phyloP scores from a whole-genome alignment of 768 basidiomycete genomes.

The Calocybe gangraenosa region DNA sequence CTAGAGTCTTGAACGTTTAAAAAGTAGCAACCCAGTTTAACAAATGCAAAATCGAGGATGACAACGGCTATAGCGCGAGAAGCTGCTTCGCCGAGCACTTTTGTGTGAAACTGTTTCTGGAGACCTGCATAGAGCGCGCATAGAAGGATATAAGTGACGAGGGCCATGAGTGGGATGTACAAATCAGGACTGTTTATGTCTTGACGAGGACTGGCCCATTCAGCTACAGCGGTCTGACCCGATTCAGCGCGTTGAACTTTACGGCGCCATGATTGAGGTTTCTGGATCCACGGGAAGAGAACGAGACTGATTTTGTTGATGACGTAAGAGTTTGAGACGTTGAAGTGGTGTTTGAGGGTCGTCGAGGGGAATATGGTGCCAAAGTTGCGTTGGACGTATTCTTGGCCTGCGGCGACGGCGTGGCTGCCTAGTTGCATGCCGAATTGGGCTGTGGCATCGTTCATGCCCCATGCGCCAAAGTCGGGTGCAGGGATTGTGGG shows the following conservation, averaged over 20 bases:
- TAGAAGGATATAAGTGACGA: slow-evolving; percentile 92
- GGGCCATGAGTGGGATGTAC: slow-evolving; percentile 96
- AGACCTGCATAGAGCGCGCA: slow-evolving; percentile 84
- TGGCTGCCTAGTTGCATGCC: slow-evolving; percentile 93
- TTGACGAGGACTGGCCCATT: slow-evolving; percentile 87
- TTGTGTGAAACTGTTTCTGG: slow-evolving; percentile 79
- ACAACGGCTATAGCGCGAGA: slow-evolving; percentile 83
- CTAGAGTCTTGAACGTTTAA: slow-evolving; percentile 75
- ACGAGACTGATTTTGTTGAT: slow-evolving; percentile 82
- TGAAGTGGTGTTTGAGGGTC: slow-evolving; percentile 46
- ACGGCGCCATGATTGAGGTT: slow-evolving; percentile 67
- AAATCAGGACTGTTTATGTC: slow-evolving; percentile 96
- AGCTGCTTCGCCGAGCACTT: slow-evolving; percentile 82
- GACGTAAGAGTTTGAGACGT: slow-evolving; percentile 95
- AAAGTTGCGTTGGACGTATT: slow-evolving; percentile 87
- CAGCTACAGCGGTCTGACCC: slow-evolving; percentile 43
- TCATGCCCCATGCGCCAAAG: slow-evolving; percentile 79
- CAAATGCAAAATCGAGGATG: slow-evolving; percentile 82
- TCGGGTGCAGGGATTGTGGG: slow-evolving; percentile 35
- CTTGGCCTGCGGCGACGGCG: slow-evolving; percentile 91
- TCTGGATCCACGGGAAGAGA: slow-evolving; percentile 94
- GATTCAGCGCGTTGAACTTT: slow-evolving; percentile 62
- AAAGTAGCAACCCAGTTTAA: slow-evolving; percentile 91
- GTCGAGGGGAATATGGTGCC: slow-evolving; percentile 13
- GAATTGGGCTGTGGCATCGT: slow-evolving; percentile 91